phyloP scores from a whole-genome alignment of 2,329 filamentous ascomycete genomes.

The Cladosporium colombiae region DNA sequence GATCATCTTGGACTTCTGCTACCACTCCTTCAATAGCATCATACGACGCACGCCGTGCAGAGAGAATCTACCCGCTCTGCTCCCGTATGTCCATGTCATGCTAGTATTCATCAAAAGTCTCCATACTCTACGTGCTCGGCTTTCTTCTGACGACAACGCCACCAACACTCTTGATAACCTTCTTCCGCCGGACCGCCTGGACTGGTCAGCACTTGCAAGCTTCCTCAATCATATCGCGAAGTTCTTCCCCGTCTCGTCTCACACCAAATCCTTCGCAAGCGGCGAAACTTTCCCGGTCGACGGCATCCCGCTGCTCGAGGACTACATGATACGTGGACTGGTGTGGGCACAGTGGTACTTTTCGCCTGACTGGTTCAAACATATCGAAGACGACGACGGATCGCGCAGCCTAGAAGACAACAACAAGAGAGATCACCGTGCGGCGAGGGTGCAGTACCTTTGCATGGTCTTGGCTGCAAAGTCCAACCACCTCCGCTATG shows the following conservation, averaged over 20 bases:
- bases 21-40: constrained; percentile 13
- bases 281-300: constrained; percentile 43
- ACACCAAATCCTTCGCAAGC: constrained; percentile 36
- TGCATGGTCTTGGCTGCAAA: constrained; percentile 15
- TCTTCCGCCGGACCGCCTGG: neutral
- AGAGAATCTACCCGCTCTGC: constrained; percentile 48
- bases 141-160: constrained; percentile 24
- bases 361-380: constrained; percentile 61
- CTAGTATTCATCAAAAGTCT: constrained; percentile 58
- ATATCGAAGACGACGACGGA: constrained; percentile 66
- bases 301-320: constrained; percentile 64
- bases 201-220: constrained; percentile 53
- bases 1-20: constrained; percentile 20
- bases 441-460: constrained; percentile 21
- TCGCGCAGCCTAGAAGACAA: constrained; percentile 62
- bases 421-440: constrained; percentile 52
- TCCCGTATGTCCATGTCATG: constrained; percentile 64
- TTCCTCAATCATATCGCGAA: constrained; percentile 57
- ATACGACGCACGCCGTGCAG: constrained; percentile 30
- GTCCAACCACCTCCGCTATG: constrained; percentile 13
- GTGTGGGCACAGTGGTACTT: constrained; percentile 62
- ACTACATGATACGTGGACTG: constrained; percentile 66
- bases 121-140: constrained; percentile 22
- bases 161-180: constrained; percentile 30
- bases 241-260: constrained; percentile 39